These are phyloP conservation scores for Verruconis gallopava DNA, from an alignment of 2,329 filamentous ascomycete species.

Conservation along the genomic window DNA sequence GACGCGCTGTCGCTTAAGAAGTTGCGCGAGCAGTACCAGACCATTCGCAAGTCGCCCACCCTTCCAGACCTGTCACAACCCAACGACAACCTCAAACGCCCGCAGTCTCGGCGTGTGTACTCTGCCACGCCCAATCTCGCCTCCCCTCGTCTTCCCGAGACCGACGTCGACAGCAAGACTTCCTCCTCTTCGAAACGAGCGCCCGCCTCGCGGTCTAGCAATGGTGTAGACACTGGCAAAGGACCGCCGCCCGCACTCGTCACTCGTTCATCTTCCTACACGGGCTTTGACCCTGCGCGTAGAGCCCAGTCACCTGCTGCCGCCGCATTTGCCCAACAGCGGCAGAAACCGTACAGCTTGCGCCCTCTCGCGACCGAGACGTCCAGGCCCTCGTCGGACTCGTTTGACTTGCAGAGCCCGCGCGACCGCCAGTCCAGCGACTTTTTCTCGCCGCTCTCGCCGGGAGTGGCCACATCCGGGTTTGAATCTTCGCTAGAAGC, in stretches of 20 bases:
- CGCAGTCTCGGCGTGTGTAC: not conserved
- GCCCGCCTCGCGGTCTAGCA: conserved; percentile 35
- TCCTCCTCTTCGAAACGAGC: conserved; percentile 20
- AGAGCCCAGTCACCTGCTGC: conserved; percentile 16
- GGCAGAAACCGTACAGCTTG: conserved; percentile 7
- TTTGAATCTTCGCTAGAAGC: conserved; percentile 3
- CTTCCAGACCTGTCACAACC: not conserved
- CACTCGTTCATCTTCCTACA: conserved; percentile 25
- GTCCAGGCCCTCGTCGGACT: not conserved
- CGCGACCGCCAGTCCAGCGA: not conserved
- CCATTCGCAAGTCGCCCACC: not conserved
- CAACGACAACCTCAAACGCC: not conserved
- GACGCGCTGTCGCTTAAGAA: not conserved
- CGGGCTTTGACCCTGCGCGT: conserved; percentile 21
- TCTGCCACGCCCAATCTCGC: not conserved
- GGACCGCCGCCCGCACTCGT: conserved; percentile 39
- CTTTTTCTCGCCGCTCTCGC: not conserved
- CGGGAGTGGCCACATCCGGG: not conserved
- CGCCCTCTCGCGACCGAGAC: not conserved
- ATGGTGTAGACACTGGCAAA: conserved; percentile 37
- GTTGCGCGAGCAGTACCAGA: not conserved
- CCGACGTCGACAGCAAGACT: not conserved
- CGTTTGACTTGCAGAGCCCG: not conserved
- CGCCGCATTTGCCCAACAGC: conserved; percentile 1
- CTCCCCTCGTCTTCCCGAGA: not conserved